Base-by-base conservation (phyloP, 331 rosid genomes). In the Acacia pycnantha region DNA sequence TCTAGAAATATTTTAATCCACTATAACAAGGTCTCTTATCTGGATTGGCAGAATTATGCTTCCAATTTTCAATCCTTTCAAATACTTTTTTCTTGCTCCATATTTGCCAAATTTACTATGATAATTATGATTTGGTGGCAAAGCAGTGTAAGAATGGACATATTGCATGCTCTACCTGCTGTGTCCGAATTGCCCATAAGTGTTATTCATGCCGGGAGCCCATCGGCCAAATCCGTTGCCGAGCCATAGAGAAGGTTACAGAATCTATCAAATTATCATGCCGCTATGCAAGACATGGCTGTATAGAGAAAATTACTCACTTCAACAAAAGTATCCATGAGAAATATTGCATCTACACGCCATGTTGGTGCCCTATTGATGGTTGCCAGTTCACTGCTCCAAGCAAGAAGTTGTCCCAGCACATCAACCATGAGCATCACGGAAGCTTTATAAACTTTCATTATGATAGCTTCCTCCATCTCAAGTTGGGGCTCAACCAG, bases 151-250 rank as follows among this genome's bases (percentile, higher is more conserved):
- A 43, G 12, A 43, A 43, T 43, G 46, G 46, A 43, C 46, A 43
- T 43, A 43, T 43, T 10, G 46, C 46, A 43, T 43, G 46, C 13
- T 43, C 46, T 43, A 43, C 46, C 46, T 43, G 46, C 12, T 43
- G 46, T 9, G 46, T 43, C 59, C 85, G 83, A 80, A 62, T 83
- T 74, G 54, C 56, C 35, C 86, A 92, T 48, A 94, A 92, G 87
- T 92, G 97, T 70, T 89, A 97, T 37, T 56, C 88, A 82, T 92
- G 97, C 80, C 83, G 82, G 43, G 76, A 61, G 86, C 91, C 97
- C 43, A 92, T 92, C 69, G 97, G 97, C 11, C 87, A 88, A 74
- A 91, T 76, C 54, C 94, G 97, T 24, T 92, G 97, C 80, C 88
- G 94, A 29, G 94, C 97, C 72, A 83, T 94, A 0, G 56, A 50